Base-by-base conservation (phyloP, 176 grass and related monocot species). In the Bromus sterilis region DNA sequence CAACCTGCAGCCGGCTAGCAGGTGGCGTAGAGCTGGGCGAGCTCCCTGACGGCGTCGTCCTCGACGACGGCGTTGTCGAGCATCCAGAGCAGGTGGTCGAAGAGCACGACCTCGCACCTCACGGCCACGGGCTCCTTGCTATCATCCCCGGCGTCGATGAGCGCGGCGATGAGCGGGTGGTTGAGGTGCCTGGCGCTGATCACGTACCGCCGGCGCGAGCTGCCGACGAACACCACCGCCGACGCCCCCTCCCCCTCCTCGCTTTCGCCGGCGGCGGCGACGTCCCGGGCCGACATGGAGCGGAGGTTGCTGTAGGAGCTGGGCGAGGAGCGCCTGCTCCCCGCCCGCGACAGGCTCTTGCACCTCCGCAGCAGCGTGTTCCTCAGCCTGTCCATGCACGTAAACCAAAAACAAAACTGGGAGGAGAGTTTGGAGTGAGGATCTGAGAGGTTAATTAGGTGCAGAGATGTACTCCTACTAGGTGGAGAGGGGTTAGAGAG, bases 1-100 rank as follows among this genome's bases (percentile, higher is more conserved):
- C 41, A 21, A 18, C 7, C 5, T 36, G 14, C 21, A 35, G 51
- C 1, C 32, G 28, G 59, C 80, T 83, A 94, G 55, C 62, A 89
- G 1, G 68, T 71, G 2, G 85, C 86, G 51, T 97, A 97, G 35
- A 97, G 92, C 80, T 97, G 83, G 2, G 92, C 88, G 7, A 97
- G 80, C 83, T 97, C 95, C 81, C 83, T 87, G 68, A 91, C 43
- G 41, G 83, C 56, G 31, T 42, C 80, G 24, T 31, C 89, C 66
- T 91, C 87, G 2, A n/a, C 78, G 34, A 55, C 80, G 4, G 88
- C 86, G 64, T 93, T 97, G 66, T 94, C 92, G 26, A 97, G 80
- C 92, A 97, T 94, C 95, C 95, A 97, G 56, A 97, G 78, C 6
- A 97, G 90, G 84, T 97, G 95, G 62, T 97, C 95, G 53, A 97